phyloP scores from a whole-genome alignment of 2,329 filamentous ascomycete species.

The Sporothrix protearum region DNA sequence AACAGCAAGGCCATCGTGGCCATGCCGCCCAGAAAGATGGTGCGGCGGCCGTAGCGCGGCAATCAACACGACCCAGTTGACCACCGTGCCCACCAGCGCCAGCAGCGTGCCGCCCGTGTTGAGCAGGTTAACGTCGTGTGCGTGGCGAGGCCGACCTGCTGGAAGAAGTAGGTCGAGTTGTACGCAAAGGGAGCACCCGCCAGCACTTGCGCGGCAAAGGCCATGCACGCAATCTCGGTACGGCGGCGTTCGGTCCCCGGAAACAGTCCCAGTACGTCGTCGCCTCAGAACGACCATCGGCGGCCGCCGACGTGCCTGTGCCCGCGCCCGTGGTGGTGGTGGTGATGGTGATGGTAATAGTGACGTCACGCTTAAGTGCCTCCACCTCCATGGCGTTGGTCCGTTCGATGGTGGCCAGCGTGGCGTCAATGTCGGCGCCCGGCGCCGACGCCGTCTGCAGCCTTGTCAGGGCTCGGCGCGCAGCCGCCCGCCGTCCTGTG shows the following conservation, averaged over 20 bases:
- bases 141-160: constrained; percentile 34
- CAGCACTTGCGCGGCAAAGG: constrained; percentile 34
- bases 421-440: constrained; percentile 23
- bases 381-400: constrained; percentile 42
- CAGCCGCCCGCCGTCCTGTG: constrained; percentile 37
- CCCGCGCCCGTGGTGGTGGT: too few species aligned
- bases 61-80: constrained; percentile 26
- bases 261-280: constrained; percentile 48
- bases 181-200: constrained; percentile 38
- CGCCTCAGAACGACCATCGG: constrained; percentile 32
- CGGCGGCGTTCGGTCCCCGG: constrained; percentile 43
- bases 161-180: constrained; percentile 31
- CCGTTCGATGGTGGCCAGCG: constrained; percentile 44
- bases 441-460: constrained; percentile 33
- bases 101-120: constrained; percentile 37
- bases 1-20: constrained; percentile 25
- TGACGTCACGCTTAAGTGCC: constrained; percentile 28
- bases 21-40: constrained; percentile 27
- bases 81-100: constrained; percentile 24
- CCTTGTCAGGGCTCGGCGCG: constrained; percentile 30
- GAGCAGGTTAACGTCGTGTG: constrained; percentile 35
- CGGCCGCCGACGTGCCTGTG: background rate
- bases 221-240: constrained; percentile 44
- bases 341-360: too few species aligned
- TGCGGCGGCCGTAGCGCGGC: constrained; percentile 26